These are phyloP conservation scores for Conidiobolus coronatus DNA, from an alignment of 371 early-diverging fungal species.

Conservation along the genomic window DNA sequence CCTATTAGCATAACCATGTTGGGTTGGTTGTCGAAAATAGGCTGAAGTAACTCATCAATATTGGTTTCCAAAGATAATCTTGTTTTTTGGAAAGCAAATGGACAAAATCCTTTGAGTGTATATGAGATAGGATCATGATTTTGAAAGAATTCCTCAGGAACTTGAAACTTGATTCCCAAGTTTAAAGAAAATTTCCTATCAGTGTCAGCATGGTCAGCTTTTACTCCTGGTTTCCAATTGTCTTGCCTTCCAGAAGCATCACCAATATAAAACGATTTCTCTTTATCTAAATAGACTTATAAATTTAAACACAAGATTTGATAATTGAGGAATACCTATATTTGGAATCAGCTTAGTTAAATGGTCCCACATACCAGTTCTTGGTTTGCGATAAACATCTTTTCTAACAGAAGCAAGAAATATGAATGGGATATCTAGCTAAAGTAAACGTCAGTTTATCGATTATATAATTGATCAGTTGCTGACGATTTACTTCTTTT, in stretches of 20 bases:
- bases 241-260: slow-evolving; percentile 72
- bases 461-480: not conserved
- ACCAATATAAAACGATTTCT: slow-evolving; percentile 55
- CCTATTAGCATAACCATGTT: slow-evolving; percentile 63
- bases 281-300: slow-evolving; percentile 12
- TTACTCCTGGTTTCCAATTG: slow-evolving; percentile 25
- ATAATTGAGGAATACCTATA: not conserved
- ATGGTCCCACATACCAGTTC: slow-evolving; percentile 62
- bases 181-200: slow-evolving; percentile 67
- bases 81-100: slow-evolving; percentile 13
- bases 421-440: slow-evolving; percentile 22
- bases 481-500: slow-evolving; percentile 7
- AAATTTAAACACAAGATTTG: not conserved
- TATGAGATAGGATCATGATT: slow-evolving; percentile 20
- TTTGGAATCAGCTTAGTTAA: slow-evolving; percentile 10
- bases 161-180: slow-evolving; percentile 37
- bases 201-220: slow-evolving; percentile 50
- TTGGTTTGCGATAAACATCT: slow-evolving; percentile 60
- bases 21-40: slow-evolving; percentile 5
- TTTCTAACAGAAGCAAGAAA: slow-evolving; percentile 36
- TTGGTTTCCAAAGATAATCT: slow-evolving; percentile 7
- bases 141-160: slow-evolving; percentile 61
- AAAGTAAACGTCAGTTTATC: slow-evolving; percentile 10
- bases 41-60: too few relatives aligned
- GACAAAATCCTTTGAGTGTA: slow-evolving; percentile 27